These are phyloP conservation scores for Angophora floribunda DNA, from an alignment of 345 rosid species.

Conservation along the genomic window DNA sequence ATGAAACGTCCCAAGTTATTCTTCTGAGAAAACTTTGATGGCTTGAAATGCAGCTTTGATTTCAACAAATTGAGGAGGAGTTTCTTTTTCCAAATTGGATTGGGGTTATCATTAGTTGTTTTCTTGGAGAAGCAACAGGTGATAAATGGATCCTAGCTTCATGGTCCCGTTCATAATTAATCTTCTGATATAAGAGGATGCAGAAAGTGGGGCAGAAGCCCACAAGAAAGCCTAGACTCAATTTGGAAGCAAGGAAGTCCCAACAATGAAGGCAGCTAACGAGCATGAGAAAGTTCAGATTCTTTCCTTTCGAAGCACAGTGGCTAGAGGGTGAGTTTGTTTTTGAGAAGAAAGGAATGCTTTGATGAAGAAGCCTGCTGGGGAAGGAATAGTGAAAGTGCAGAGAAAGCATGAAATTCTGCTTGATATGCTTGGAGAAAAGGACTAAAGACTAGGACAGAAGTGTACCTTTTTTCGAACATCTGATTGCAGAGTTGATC, in stretches of 20 bases:
- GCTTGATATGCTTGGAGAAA: background rate
- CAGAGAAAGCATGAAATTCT: background rate
- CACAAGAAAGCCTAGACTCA: slow-evolving; percentile 34
- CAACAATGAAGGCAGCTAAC: slow-evolving; percentile 9
- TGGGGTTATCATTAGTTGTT: slow-evolving; percentile 36
- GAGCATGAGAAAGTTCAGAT: background rate
- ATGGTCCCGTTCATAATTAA: slow-evolving; percentile 17
- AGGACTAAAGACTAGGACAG: background rate
- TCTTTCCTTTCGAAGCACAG: background rate
- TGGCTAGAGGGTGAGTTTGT: background rate
- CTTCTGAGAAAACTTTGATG: slow-evolving; percentile 24
- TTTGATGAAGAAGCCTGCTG: slow-evolving; percentile 34
- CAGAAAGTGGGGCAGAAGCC: slow-evolving; percentile 4
- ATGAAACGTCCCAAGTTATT: slow-evolving; percentile 33
- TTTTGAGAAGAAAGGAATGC: slow-evolving; percentile 33
- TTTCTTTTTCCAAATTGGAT: slow-evolving; percentile 39
- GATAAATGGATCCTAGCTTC: slow-evolving; percentile 32
- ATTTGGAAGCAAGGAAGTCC: slow-evolving; percentile 47
- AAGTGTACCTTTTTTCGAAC: background rate
- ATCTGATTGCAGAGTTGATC: background rate
- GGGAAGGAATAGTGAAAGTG: background rate
- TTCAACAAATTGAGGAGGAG: slow-evolving; percentile 10
- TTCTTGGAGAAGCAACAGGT: slow-evolving; percentile 42
- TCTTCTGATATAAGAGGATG: slow-evolving; percentile 13
- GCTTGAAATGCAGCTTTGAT: slow-evolving; percentile 1